Conservation (phyloP, 1,284 basidiomycete genomes). For the Stygiomarasmius scandens region DNA sequence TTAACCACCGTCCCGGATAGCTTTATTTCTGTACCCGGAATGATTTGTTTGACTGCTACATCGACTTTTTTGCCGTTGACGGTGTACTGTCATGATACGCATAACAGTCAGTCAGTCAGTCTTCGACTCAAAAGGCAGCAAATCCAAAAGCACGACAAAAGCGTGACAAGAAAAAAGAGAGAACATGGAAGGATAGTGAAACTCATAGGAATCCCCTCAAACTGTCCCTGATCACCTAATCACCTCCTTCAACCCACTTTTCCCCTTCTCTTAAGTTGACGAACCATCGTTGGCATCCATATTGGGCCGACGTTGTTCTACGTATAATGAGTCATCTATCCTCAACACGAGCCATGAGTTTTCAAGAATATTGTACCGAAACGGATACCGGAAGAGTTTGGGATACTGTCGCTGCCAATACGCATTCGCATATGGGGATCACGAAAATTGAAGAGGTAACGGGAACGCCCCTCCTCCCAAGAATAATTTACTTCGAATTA, state of each 20-base stretch:
- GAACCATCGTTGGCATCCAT: constrained; percentile 81
- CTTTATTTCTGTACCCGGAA: constrained; percentile 61
- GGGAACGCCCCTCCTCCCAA: constrained; percentile 59
- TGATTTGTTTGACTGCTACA: constrained; percentile 73
- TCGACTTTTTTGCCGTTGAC: constrained; percentile 78
- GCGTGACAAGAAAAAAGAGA: constrained; percentile 62
- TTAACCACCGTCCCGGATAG: constrained; percentile 76
- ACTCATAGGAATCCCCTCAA: no score
- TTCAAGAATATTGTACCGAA: constrained; percentile 87
- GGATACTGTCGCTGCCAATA: constrained; percentile 70
- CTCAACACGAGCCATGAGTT: constrained; percentile 59
- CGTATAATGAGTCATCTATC: constrained; percentile 79
- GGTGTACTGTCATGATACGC: constrained; percentile 65
- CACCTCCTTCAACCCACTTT: constrained; percentile 46
- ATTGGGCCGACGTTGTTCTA: constrained; percentile 76
- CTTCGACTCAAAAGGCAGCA: neutral
- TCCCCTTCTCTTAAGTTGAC: constrained; percentile 72
- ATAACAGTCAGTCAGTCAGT: no score
- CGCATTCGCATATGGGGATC: no score
- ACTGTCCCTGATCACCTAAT: constrained; percentile 67
- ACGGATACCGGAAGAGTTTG: constrained; percentile 86
- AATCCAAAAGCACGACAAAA: constrained; percentile 56
- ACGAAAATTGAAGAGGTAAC: neutral
- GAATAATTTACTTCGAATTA: constrained; percentile 63
- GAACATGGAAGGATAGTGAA: no score